Base-by-base conservation (phyloP, 148 eudicot species). In the Rhododendron griersonianum region DNA sequence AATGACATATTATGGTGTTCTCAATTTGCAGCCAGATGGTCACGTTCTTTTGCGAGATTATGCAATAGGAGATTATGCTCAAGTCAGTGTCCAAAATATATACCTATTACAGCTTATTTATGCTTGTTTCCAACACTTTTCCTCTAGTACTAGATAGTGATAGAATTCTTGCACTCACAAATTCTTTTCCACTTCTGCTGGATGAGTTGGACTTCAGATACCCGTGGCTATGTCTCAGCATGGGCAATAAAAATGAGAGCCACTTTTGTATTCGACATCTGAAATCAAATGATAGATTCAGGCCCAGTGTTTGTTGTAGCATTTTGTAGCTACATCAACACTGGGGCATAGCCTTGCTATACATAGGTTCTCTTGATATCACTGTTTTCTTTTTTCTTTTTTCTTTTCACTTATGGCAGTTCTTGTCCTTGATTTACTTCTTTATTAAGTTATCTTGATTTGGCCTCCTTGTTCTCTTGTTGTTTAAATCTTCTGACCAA, bases 11-110 rank as follows among this genome's bases (percentile, higher is more conserved):
- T 73, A 41, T 53, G 69, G 41, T 76, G 51, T 21, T 81, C 51
- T 83, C 67, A 37, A 57, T 25, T 81, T 87, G 83, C 89, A 90
- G 93, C 91, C 90, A 71, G 86, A 87, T 85, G 93, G 93, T 84
- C 83, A 85, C 77, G 65, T 91, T 89, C 91, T 91, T 53, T 75
- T 89, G 78, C 86, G 91, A 78, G 93, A 88, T 87, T 91, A 90
- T 69, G 91, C 91, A 77, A 39, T 90, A 77, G 91, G 90, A 86
- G 93, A 91, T 85, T 90, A 80, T 87, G 90, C 93, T 45, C 91
- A 90, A 84, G 93, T 91, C 80, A 85, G 80, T 50, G 71, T 61
- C 71, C 48, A 33, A 14, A 51, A 80, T 57, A 2, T 5, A 16
- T 19, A 28, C 61, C 63, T n/a, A 28, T 9, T 81, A 21, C 53